phyloP scores from a whole-genome alignment of 441 rosid species.

The Adansonia grandidieri region DNA sequence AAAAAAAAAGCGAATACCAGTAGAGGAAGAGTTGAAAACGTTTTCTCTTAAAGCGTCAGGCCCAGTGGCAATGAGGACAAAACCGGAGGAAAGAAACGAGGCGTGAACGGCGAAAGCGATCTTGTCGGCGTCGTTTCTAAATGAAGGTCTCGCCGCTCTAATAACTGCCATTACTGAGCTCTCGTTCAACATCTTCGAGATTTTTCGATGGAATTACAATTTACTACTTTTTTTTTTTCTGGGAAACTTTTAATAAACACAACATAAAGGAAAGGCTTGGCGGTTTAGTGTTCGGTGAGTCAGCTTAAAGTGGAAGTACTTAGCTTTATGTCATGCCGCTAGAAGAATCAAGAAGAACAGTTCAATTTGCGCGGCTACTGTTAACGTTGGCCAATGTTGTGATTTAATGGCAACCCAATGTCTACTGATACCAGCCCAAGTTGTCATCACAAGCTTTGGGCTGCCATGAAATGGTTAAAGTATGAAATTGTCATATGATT shows the following conservation, averaged over 20 bases:
- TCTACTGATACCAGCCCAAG: background rate
- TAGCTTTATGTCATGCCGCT: too few species aligned
- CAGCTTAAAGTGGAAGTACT: too few species aligned
- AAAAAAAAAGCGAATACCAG: constrained; percentile 39
- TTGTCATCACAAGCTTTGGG: background rate
- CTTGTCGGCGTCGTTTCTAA: constrained; percentile 65
- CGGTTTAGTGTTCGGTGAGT: background rate
- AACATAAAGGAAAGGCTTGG: background rate
- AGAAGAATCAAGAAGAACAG: too few species aligned
- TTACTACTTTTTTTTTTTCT: too few species aligned
- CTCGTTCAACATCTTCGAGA: constrained; percentile 53
- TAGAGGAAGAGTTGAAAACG: constrained; percentile 59
- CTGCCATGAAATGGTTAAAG: background rate
- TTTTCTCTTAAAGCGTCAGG: constrained; percentile 58
- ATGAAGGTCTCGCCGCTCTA: constrained; percentile 65
- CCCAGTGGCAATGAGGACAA: constrained; percentile 71
- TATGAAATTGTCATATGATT: too few species aligned
- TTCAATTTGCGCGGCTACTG: background rate
- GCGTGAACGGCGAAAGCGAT: constrained; percentile 82
- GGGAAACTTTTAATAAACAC: background rate
- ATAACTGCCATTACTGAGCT: constrained; percentile 71
- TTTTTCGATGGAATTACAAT: background rate
- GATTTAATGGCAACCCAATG: background rate
- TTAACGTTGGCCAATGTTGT: background rate
- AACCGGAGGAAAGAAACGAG: constrained; percentile 66